phyloP scores from a whole-genome alignment of 495 filamentous ascomycete species.

The Daldinia loculata region DNA sequence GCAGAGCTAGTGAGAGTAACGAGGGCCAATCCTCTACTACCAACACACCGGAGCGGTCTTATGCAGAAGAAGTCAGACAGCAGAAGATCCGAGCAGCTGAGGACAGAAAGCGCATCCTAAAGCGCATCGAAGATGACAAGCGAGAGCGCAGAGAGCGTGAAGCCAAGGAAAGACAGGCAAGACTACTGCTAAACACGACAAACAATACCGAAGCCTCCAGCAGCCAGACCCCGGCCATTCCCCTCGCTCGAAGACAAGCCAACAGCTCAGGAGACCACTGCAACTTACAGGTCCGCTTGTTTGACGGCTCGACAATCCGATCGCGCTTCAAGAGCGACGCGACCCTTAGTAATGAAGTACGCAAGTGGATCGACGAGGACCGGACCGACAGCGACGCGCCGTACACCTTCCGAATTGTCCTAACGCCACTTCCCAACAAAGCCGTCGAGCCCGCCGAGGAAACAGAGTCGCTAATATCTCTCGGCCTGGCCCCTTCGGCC shows the following conservation, averaged over 20 bases:
- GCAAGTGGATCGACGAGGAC: constrained; percentile 75
- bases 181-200: constrained; percentile 19
- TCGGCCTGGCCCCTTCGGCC: constrained; percentile 77
- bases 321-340: constrained; percentile 70
- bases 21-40: constrained; percentile 25
- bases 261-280: constrained; percentile 51
- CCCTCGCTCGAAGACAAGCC: constrained; percentile 9
- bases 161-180: constrained; percentile 56
- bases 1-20: constrained; percentile 46
- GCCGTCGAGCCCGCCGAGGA: constrained; percentile 79
- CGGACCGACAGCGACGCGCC: constrained; percentile 56
- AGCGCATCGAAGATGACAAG: constrained; percentile 73
- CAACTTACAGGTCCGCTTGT: constrained; percentile 81
- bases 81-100: constrained; percentile 63
- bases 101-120: constrained; percentile 68
- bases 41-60: constrained; percentile 39
- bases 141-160: constrained; percentile 65
- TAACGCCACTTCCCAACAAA: constrained; percentile 79
- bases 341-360: constrained; percentile 72
- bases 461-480: constrained; percentile 66
- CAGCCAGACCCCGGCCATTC: constrained; percentile 5
- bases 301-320: constrained; percentile 83
- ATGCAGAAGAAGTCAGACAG: constrained; percentile 60
- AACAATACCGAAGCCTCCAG: neutral
- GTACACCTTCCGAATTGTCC: constrained; percentile 85